Base-by-base conservation (phyloP, 768 basidiomycete genomes). In the Heimioporus sp. region DNA sequence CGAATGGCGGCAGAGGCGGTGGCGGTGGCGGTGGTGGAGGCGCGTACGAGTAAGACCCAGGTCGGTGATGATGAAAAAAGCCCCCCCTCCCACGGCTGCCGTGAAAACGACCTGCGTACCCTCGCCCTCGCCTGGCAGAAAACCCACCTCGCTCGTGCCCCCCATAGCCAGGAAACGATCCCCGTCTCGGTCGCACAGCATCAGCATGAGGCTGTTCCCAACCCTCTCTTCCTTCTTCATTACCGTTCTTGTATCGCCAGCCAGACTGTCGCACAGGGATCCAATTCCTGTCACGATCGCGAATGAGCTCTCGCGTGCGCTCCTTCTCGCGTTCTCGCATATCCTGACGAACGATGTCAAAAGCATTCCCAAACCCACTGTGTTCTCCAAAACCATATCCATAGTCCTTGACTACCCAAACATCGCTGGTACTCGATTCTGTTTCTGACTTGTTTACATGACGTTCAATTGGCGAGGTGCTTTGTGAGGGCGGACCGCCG, bases 331-430 rank as follows among this genome's bases (percentile, higher is more conserved):
- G 67, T 39, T 65, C 65, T 48, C 62, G 64, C 52, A 57, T 69
- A 60, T 59, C 68, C 64, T 49, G 59, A 20, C 66, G 70, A 5
- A 58, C 51, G 10, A 67, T 52, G 1, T 64, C 54, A 1, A 66
- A 58, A 2, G 69, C 67, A 28, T 73, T 71, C 4, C 72, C 73
- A 4, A 56, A 57, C 5, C 72, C 74, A 53, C 73, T 72, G 10
- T 66, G 65, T 12, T 72, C 66, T 1, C 85, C 85, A 54, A 86
- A 86, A 5, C 85, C 84, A 59, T 71, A 86, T 10, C 86, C 85
- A 49, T 75, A 86, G 58, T 87, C 76, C 54, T 74, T 78, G 40
- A 86, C 85, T 49, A 76, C 75, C 65, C 78, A 80, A 11, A 77
- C 72, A 43, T 75, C 76, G 32, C 68, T 69, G 10, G 55, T 39